Conservation (phyloP, 768 basidiomycete genomes). For the Chiua virens region DNA sequence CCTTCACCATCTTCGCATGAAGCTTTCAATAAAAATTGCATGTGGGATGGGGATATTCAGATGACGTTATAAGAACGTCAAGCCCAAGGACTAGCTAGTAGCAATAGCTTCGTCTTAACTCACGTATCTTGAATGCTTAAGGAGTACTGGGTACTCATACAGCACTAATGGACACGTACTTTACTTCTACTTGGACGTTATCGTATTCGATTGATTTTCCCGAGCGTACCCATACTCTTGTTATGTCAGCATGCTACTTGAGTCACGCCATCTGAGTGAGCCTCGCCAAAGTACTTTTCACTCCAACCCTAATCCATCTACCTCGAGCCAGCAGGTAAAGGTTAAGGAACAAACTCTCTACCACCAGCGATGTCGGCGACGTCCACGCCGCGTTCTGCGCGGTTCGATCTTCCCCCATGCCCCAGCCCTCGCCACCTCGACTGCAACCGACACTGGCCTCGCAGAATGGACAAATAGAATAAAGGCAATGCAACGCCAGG, state of each 20-base stretch:
- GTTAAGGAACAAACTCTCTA: not conserved
- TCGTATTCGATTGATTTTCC: too few relatives aligned
- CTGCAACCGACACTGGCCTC: constrained; percentile 57
- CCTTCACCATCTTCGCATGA: constrained; percentile 34
- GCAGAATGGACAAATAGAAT: constrained; percentile 83
- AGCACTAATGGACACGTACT: too few relatives aligned
- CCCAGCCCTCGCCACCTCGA: constrained; percentile 17
- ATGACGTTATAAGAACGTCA: not conserved
- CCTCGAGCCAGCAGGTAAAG: not conserved
- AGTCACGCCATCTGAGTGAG: too few relatives aligned
- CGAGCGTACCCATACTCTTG: not conserved
- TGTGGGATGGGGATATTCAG: not conserved
- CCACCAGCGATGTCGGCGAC: constrained; percentile 27
- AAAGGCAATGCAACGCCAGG: constrained; percentile 75
- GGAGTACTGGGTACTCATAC: constrained; percentile 8
- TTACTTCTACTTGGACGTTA: not conserved
- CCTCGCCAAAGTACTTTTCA: not conserved
- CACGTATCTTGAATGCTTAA: not conserved
- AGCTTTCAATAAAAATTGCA: too few relatives aligned
- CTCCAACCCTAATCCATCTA: not conserved
- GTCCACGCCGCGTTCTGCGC: constrained; percentile 28
- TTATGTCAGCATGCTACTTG: constrained; percentile 22
- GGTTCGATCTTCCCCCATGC: constrained; percentile 41
- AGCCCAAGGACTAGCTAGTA: not conserved
- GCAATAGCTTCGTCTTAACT: too few relatives aligned